These are phyloP conservation scores for Thermomucor indicae-seudaticae DNA, from an alignment of 371 early-diverging fungal species.

Conservation along the genomic window DNA sequence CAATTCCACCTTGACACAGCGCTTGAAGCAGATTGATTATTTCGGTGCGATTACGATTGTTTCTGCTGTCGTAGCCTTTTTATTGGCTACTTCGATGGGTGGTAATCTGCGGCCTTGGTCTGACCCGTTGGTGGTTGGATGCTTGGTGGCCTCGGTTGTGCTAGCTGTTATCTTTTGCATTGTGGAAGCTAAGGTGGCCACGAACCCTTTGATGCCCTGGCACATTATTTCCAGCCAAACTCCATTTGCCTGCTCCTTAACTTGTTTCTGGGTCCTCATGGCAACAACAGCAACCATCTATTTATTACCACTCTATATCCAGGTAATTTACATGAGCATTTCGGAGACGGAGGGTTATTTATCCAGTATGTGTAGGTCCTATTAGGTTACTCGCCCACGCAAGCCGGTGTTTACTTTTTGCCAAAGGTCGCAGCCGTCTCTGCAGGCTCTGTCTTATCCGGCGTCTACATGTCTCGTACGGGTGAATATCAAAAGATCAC, in stretches of 20 bases:
- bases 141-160: conserved; percentile 45
- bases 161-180: conserved; percentile 45
- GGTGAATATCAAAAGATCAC: conserved; percentile 36
- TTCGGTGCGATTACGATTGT: conserved; percentile 54
- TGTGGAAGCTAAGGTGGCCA: conserved; percentile 55
- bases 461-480: conserved; percentile 39
- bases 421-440: conserved; percentile 33
- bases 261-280: conserved; percentile 36
- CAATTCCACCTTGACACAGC: conserved; percentile 38
- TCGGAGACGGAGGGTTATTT: not conserved
- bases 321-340: conserved; percentile 9
- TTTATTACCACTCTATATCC: conserved; percentile 34
- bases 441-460: conserved; percentile 33
- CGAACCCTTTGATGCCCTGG: conserved; percentile 61
- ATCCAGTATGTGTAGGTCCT: conserved; percentile 14
- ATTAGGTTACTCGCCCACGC: conserved; percentile 32
- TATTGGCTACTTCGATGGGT: conserved; percentile 63
- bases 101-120: conserved; percentile 60
- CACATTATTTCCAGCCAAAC: conserved; percentile 33
- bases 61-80: conserved; percentile 45
- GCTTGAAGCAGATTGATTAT: conserved; percentile 62
- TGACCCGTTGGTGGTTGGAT: conserved; percentile 51
- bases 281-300: conserved; percentile 26
- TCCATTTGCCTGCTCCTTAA: conserved; percentile 31
- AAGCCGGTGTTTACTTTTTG: conserved; percentile 35